A percentile compares a stretch with the other conserved stretches of the same genome.
These are phyloP conservation scores for Fusarium tupiense DNA, from an alignment of 2,329 filamentous ascomycete species.

Conservation along the genomic window DNA sequence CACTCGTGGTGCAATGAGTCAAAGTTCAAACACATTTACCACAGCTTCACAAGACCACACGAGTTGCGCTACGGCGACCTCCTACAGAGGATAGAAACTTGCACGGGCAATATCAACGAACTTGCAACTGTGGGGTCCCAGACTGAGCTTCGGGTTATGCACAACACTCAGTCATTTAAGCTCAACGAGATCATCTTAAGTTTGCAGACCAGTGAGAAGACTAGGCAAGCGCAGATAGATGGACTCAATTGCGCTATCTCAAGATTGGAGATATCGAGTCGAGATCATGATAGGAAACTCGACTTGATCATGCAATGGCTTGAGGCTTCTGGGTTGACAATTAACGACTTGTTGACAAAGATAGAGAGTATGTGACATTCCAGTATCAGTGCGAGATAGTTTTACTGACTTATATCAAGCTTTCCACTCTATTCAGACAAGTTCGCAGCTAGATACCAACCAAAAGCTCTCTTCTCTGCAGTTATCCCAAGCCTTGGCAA, in stretches of 20 bases:
- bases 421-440: background rate
- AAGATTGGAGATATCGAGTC: background rate
- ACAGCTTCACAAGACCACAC: constrained; percentile 10
- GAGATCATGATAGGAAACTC: background rate
- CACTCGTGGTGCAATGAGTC: constrained; percentile 15
- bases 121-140: background rate
- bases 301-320: background rate
- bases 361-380: background rate
- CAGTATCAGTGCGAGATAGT: accelerated
- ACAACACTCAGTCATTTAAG: background rate
- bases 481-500: background rate
- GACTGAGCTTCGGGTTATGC: constrained; percentile 6
- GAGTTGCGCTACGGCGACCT: background rate
- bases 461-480: constrained; percentile 2
- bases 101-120: background rate
- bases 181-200: background rate
- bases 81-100: background rate
- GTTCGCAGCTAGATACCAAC: constrained; percentile 1
- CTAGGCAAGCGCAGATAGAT: background rate
- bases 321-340: background rate
- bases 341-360: background rate
- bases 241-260: background rate
- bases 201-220: background rate
- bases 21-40: constrained; percentile 3
- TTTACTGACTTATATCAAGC: background rate